Evolutionary conservation across 768 basidiomycete genomes (phyloP).

Genomic region (Fibroporia radiculosa): DNA sequence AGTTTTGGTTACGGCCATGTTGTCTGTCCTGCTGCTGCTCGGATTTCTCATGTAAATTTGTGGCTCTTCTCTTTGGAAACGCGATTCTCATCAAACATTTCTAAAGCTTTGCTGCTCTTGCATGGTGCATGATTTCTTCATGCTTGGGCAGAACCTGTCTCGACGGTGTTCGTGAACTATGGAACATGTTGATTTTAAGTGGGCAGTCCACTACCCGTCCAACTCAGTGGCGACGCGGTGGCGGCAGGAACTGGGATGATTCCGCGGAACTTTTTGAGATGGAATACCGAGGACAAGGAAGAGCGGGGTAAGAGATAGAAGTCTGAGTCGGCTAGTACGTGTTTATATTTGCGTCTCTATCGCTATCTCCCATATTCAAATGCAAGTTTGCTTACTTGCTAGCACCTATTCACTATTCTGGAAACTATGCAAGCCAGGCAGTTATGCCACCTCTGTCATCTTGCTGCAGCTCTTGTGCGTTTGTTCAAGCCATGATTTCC

Average conservation of each 20-base stretch:
- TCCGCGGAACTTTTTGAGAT: conserved; percentile 58
- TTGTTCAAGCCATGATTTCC: too few species aligned
- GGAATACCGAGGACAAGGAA: conserved; percentile 37
- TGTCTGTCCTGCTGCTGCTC: conserved; percentile 37
- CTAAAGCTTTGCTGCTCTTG: conserved; percentile 40
- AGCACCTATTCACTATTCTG: too few species aligned
- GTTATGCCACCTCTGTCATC: too few species aligned
- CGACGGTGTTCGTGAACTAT: conserved; percentile 36
- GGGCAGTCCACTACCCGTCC: conserved; percentile 22
- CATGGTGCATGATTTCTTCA: conserved; percentile 64
- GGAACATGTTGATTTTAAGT: conserved; percentile 38
- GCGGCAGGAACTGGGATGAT: conserved; percentile 33
- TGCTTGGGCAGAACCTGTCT: conserved; percentile 51
- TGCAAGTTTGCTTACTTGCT: too few species aligned
- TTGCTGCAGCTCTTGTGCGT: too few species aligned
- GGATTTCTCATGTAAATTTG: conserved; percentile 40
- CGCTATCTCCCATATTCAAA: too few species aligned
- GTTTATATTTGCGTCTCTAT: too few species aligned
- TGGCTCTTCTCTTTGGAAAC: conserved; percentile 2
- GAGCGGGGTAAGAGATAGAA: too few species aligned
- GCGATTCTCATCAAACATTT: conserved; percentile 4
- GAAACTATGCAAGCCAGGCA: too few species aligned
- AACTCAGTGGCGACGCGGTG: conserved; percentile 24
- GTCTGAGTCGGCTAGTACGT: too few species aligned
- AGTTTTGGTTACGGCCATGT: conserved; percentile 6